Percentiles rank a stretch among this genome's conserved stretches.
phyloP scores from a whole-genome alignment of 768 basidiomycete species.

The Suillus fuscotomentosus region DNA sequence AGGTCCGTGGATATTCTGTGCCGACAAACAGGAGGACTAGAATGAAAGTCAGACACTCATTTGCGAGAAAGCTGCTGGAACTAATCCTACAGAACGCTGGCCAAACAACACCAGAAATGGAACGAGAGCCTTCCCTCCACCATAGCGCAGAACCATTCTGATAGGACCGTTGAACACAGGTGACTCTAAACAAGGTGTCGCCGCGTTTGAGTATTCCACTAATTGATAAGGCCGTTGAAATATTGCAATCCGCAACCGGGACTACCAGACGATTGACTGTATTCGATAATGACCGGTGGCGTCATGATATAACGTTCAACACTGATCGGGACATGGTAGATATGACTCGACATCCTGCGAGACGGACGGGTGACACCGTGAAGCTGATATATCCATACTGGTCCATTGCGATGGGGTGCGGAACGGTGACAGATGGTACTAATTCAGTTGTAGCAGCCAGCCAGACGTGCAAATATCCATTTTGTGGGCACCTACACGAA shows the following conservation, averaged over 20 bases:
- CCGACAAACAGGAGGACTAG: neutral
- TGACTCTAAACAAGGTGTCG: neutral
- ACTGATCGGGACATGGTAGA: neutral
- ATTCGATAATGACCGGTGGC: neutral
- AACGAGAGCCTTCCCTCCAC: neutral
- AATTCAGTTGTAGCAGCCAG: too few species aligned
- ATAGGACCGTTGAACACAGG: neutral
- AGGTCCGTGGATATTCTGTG: neutral
- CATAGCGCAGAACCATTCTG: neutral
- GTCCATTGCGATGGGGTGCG: neutral
- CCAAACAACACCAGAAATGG: neutral
- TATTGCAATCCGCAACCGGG: neutral
- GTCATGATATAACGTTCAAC: neutral
- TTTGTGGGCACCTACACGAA: too few species aligned
- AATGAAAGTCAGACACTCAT: neutral
- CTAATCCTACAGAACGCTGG: neutral
- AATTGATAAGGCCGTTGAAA: neutral
- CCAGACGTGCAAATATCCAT: too few species aligned
- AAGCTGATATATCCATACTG: neutral
- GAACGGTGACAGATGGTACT: neutral
- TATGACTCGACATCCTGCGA: neutral
- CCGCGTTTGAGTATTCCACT: neutral
- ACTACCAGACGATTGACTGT: neutral
- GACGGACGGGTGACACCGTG: neutral
- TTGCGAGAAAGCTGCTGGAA: neutral